These are phyloP conservation scores for Desmodesmus armatus DNA, from an alignment of 139 green algal species.

Conservation along the genomic window DNA sequence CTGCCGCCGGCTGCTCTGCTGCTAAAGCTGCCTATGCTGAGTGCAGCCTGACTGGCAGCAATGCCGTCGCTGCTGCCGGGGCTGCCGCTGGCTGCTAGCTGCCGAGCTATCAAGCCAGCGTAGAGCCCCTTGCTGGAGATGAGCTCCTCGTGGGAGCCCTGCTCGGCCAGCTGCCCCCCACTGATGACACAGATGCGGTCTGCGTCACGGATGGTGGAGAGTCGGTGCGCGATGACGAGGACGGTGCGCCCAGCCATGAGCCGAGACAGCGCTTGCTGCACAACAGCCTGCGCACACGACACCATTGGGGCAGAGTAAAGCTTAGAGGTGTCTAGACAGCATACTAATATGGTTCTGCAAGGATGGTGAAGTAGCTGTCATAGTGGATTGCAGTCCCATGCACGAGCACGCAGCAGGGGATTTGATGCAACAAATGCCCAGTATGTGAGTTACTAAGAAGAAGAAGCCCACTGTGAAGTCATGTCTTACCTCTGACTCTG, in stretches of 20 bases:
- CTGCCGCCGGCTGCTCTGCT: too few species aligned
- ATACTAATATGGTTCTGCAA: too few species aligned
- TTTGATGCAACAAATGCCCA: too few species aligned
- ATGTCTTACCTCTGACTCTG: slow-evolving; percentile 52
- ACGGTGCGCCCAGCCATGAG: slow-evolving; percentile 87
- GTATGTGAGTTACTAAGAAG: too few species aligned
- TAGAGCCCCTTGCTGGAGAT: slow-evolving; percentile 55
- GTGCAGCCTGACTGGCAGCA: too few species aligned
- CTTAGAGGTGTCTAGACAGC: background rate
- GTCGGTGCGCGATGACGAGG: slow-evolving; percentile 92
- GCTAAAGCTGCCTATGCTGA: too few species aligned
- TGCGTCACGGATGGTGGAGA: slow-evolving; percentile 90
- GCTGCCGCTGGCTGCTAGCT: slow-evolving; percentile 45
- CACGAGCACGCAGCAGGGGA: too few species aligned
- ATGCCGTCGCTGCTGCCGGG: background rate
- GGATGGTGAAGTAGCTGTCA: too few species aligned
- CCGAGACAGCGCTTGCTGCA: slow-evolving; percentile 92
- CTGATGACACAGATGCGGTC: slow-evolving; percentile 84
- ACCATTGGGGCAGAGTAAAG: too few species aligned
- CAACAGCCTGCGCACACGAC: slow-evolving; percentile 70
- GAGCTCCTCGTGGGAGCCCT: slow-evolving; percentile 55
- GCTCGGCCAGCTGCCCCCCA: slow-evolving; percentile 69
- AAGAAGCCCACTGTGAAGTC: too few species aligned
- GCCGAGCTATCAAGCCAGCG: slow-evolving; percentile 66
- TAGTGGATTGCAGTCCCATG: too few species aligned